A percentile compares a stretch with the other conserved stretches of the same genome.
phyloP scores from a whole-genome alignment of 1,284 basidiomycete genomes.

The Fomitopsis palustris region DNA sequence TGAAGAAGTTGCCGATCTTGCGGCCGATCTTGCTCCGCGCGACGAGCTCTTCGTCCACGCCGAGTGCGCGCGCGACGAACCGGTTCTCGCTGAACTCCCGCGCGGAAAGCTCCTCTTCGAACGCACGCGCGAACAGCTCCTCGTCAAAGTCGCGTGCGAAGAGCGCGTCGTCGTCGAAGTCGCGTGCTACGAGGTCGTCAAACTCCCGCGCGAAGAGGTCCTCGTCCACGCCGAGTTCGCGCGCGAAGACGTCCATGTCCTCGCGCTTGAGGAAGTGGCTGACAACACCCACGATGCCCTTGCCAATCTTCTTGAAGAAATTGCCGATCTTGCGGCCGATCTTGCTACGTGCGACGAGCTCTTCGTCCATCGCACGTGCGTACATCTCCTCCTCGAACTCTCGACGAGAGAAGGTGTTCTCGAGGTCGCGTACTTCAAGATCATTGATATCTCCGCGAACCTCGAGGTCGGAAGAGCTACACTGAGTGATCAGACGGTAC shows the following conservation, averaged over 20 bases:
- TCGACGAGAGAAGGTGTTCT: not conserved
- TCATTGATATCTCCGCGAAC: not conserved
- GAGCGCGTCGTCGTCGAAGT: constrained; percentile 1
- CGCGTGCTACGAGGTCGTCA: not conserved
- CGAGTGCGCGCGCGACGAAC: not conserved
- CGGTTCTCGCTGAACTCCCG: not conserved
- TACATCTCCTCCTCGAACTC: not conserved
- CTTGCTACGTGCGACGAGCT: not conserved
- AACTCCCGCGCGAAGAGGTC: constrained; percentile 1
- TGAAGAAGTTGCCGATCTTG: not conserved
- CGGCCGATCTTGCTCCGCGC: not conserved
- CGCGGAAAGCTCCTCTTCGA: not conserved
- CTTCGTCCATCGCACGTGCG: not conserved
- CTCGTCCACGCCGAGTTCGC: not conserved
- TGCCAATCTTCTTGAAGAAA: not conserved
- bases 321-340: not conserved
- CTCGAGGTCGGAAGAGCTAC: not conserved
- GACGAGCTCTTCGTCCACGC: not conserved
- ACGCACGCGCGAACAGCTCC: not conserved
- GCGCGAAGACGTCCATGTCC: constrained; percentile 3
- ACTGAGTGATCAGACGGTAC: not conserved
- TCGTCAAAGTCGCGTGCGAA: not conserved
- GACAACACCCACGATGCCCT: not conserved
- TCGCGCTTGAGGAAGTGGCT: not conserved
- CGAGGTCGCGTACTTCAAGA: not conserved